Conservation (phyloP, 768 basidiomycete genomes). For the Kwoniella shandongensis region DNA sequence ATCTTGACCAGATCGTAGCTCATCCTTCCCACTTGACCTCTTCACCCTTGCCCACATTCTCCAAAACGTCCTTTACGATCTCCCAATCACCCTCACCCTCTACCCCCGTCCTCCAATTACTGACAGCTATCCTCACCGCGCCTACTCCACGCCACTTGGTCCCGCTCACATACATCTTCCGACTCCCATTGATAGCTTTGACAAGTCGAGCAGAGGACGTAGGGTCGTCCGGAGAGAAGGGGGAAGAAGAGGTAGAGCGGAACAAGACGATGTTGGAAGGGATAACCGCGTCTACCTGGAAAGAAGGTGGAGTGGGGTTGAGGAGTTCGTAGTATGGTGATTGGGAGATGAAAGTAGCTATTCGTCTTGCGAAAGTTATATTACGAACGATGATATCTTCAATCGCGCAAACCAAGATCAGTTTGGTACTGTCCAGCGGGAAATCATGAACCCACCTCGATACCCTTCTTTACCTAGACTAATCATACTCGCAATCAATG, state of each 20-base stretch:
- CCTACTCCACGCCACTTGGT: constrained; percentile 54
- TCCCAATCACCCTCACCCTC: constrained; percentile 32
- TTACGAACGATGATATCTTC: constrained; percentile 53
- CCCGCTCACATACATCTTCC: constrained; percentile 53
- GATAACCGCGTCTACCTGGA: constrained; percentile 22
- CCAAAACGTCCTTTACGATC: constrained; percentile 38
- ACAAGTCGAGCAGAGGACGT: constrained; percentile 34
- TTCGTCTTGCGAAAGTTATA: constrained; percentile 51
- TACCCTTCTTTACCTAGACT: constrained; percentile 55
- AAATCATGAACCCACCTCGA: constrained; percentile 28
- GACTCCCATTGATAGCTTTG: constrained; percentile 51
- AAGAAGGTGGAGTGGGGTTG: constrained; percentile 26
- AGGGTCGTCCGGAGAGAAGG: constrained; percentile 30
- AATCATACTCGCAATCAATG: constrained; percentile 55
- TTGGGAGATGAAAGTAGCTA: constrained; percentile 49
- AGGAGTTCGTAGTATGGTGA: constrained; percentile 38
- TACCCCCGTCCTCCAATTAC: constrained; percentile 47
- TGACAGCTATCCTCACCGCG: constrained; percentile 56
- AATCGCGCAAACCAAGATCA: not conserved
- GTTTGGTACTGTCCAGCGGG: too few species aligned
- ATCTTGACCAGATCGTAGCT: too few species aligned
- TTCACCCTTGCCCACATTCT: constrained; percentile 19
- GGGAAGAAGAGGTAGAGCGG: constrained; percentile 28
- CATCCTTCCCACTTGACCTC: constrained; percentile 1
- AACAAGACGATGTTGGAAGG: constrained; percentile 56